These are phyloP conservation scores for Naganishia liquefaciens DNA, from an alignment of 1,284 basidiomycete genomes.

Conservation along the genomic window DNA sequence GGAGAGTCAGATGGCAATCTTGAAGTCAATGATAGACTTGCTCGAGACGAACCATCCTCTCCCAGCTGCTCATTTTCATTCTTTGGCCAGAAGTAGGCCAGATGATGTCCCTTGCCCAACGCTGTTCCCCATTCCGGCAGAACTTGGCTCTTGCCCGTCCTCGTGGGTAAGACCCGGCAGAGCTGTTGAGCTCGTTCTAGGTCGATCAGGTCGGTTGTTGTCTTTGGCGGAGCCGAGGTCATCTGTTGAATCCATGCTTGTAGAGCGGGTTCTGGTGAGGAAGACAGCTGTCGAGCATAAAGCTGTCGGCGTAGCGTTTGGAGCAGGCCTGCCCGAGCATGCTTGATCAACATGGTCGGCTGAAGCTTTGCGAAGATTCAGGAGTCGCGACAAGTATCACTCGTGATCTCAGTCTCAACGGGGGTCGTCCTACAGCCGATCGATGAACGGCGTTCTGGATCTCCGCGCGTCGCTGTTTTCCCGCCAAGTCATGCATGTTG, in stretches of 20 bases:
- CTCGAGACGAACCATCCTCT: constrained; percentile 62
- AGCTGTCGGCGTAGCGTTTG: not conserved
- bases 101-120: constrained; percentile 67
- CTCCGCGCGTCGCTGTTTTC: not conserved
- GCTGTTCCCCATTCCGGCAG: constrained; percentile 51
- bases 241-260: constrained; percentile 38
- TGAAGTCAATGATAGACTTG: constrained; percentile 55
- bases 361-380: too few species aligned
- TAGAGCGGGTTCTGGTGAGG: constrained; percentile 8
- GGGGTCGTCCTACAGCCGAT: not conserved
- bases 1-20: not conserved
- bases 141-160: constrained; percentile 59
- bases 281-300: not conserved
- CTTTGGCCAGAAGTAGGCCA: constrained; percentile 72
- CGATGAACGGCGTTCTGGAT: constrained; percentile 15
- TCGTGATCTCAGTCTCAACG: not conserved
- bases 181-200: constrained; percentile 38
- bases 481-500: too few species aligned
- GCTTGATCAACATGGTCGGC: too few species aligned
- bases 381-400: not conserved
- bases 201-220: constrained; percentile 36
- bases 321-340: not conserved
- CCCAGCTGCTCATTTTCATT: constrained; percentile 63
- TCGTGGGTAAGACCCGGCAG: constrained; percentile 64
- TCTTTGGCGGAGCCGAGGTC: constrained; percentile 31